Percentiles rank a stretch among this genome's conserved stretches.
Conservation (phyloP, 306 rosid genomes). For the Dryas alaskensis region DNA sequence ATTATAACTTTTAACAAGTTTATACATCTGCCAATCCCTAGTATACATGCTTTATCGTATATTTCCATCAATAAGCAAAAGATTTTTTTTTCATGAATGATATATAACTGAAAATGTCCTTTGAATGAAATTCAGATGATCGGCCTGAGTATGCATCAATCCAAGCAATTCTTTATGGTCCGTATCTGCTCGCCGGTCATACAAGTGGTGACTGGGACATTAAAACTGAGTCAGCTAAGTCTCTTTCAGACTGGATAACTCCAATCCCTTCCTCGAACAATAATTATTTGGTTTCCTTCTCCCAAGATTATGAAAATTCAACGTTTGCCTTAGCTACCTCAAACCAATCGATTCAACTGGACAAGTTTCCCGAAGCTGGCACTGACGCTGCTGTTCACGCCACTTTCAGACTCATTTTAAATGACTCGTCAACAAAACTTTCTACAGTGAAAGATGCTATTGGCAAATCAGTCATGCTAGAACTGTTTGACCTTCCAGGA, state of each 20-base stretch:
- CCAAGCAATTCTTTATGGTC: conserved; percentile 78
- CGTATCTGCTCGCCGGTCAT: conserved; percentile 69
- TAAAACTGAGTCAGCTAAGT: conserved; percentile 28
- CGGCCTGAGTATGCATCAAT: conserved; percentile 57
- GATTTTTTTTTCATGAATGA: background rate
- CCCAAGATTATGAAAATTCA: conserved; percentile 40
- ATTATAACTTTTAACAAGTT: background rate
- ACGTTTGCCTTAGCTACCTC: conserved; percentile 45
- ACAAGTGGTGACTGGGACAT: conserved; percentile 54
- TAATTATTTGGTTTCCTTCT: conserved; percentile 46
- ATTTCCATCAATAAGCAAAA: background rate
- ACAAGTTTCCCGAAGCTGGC: conserved; percentile 46
- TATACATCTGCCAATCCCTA: background rate
- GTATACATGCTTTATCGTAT: background rate
- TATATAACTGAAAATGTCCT: conserved; percentile 24
- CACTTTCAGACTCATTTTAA: conserved; percentile 64
- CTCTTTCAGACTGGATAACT: conserved; percentile 57
- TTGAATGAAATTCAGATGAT: conserved; percentile 60
- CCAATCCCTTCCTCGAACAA: conserved; percentile 60
- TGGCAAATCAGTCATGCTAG: conserved; percentile 51
- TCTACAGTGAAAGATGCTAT: conserved; percentile 22
- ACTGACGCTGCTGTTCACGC: conserved; percentile 44
- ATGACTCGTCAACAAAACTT: conserved; percentile 27
- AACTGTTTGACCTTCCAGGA: conserved; percentile 74
- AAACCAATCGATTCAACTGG: conserved; percentile 53